phyloP scores from a whole-genome alignment of 345 rosid genomes.

The Dimocarpus longan region DNA sequence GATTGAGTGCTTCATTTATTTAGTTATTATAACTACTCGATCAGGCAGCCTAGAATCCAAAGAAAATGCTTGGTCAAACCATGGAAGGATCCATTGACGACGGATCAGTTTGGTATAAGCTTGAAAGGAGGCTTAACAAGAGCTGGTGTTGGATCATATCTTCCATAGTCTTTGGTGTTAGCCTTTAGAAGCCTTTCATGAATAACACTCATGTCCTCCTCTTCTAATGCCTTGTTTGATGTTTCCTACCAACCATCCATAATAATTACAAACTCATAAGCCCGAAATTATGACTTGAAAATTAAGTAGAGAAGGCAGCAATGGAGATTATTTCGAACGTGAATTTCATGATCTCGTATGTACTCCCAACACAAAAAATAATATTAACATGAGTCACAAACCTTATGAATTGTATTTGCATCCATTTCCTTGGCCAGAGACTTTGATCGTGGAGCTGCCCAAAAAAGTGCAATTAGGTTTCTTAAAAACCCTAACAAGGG shows the following conservation, averaged over 20 bases:
- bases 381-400: constrained; percentile 15
- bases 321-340: not conserved
- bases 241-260: not conserved
- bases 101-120: constrained; percentile 82
- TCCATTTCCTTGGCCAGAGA: constrained; percentile 27
- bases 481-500: not conserved
- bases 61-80: not conserved
- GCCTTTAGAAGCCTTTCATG: constrained; percentile 67
- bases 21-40: not conserved
- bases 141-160: constrained; percentile 65
- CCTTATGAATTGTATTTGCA: constrained; percentile 38
- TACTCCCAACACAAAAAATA: too few species aligned
- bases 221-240: constrained; percentile 2
- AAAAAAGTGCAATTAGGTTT: not conserved
- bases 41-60: not conserved
- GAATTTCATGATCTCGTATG: too few species aligned
- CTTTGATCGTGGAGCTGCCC: constrained; percentile 51
- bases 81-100: too few species aligned
- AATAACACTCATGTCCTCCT: constrained; percentile 19
- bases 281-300: not conserved
- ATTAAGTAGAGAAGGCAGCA: not conserved
- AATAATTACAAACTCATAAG: too few species aligned
- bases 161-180: constrained; percentile 78
- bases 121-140: constrained; percentile 89
- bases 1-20: constrained; percentile 4